Conservation (phyloP, 176 grass and related monocot species). For the sorghum (Sorghum bicolor) region Sorghum_bicolor_NCBIv3 NC_012872.2:66753501-66754000, state of each 20-base stretch:
- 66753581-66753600: no score
- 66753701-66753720: neutral
- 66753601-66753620: neutral
- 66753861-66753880: neutral
- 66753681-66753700: neutral
- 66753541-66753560: neutral
- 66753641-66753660: neutral
- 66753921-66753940: constrained; percentile 27
- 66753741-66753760: neutral
- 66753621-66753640: neutral
- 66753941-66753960: constrained; percentile 21
- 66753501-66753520: neutral
- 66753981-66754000: constrained; percentile 51
- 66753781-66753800: neutral
- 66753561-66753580: neutral
- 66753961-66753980: constrained; percentile 55
- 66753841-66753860: neutral
- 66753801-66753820: neutral
- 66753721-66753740: neutral
- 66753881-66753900: neutral
- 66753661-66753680: neutral
- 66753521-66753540: neutral
- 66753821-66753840: neutral
- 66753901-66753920: constrained; percentile 27
- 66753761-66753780: neutral